phyloP scores from a whole-genome alignment of 2,329 filamentous ascomycete genomes.

The Phaeosphaeriaceae sp. region DNA sequence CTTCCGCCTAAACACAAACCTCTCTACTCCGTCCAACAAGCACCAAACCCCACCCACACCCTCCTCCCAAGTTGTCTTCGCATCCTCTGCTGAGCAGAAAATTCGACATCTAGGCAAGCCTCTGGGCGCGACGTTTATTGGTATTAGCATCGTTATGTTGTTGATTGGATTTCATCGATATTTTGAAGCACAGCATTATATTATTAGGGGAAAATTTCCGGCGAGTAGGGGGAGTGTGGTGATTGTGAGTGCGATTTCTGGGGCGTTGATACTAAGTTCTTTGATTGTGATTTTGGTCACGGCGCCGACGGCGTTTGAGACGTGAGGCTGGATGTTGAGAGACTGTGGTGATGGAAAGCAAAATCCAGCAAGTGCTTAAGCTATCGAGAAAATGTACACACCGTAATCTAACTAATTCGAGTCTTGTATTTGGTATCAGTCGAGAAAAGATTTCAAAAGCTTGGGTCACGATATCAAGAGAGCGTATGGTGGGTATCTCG shows the following conservation, averaged over 20 bases:
- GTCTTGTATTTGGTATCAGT: background rate
- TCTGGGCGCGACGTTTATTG: constrained; percentile 74
- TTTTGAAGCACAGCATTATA: constrained; percentile 78
- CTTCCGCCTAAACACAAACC: constrained; percentile 78
- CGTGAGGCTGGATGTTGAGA: no score
- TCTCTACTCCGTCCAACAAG: constrained; percentile 36
- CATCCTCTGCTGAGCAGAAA: constrained; percentile 10
- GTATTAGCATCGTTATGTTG: constrained; percentile 75
- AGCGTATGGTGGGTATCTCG: constrained; percentile 29
- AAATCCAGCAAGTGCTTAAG: no score
- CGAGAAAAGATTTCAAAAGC: background rate
- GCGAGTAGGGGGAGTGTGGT: constrained; percentile 78
- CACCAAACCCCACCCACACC: constrained; percentile 14
- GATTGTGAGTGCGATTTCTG: constrained; percentile 69
- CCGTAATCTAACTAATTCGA: no score
- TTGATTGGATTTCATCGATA: constrained; percentile 80
- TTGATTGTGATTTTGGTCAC: constrained; percentile 66
- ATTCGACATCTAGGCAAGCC: constrained; percentile 44
- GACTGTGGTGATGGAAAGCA: no score
- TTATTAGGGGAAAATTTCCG: constrained; percentile 80
- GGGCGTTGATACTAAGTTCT: constrained; percentile 63
- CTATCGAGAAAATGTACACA: no score
- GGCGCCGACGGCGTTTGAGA: constrained; percentile 56
- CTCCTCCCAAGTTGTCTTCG: constrained; percentile 8
- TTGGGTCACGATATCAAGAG: background rate